Percentiles rank a stretch among this genome's conserved stretches.
Conservation (phyloP, 2,329 filamentous ascomycete genomes). For the Raffaelea ambrosiae region DNA sequence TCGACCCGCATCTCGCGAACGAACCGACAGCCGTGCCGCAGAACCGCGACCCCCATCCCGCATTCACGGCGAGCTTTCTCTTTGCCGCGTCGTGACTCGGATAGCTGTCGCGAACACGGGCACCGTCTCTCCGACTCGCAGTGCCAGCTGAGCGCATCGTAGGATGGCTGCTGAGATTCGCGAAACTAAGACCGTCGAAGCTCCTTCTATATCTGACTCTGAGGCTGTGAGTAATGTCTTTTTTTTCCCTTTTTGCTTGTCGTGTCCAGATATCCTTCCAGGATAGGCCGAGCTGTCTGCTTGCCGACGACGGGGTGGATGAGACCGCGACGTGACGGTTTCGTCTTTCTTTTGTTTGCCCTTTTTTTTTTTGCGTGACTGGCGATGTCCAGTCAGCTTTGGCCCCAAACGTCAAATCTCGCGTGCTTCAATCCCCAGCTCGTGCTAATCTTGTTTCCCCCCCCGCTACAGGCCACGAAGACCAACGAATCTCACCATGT, state of each 20-base stretch:
- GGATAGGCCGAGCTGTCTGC: no score
- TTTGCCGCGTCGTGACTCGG: conserved; percentile 9
- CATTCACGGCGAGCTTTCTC: conserved; percentile 8
- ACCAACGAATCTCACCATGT: conserved; percentile 37
- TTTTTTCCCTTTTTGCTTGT: no score
- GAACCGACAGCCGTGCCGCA: not conserved
- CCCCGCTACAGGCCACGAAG: conserved; percentile 25
- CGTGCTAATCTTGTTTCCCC: conserved; percentile 2
- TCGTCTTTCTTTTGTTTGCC: not conserved
- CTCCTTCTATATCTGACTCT: conserved; percentile 37
- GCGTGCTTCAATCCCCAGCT: no score
- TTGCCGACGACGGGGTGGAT: no score
- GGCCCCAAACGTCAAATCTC: no score
- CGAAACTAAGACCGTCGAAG: conserved; percentile 44
- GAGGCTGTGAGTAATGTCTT: conserved; percentile 32
- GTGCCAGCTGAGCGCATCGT: conserved; percentile 36
- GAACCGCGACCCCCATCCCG: not conserved
- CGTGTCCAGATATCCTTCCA: no score
- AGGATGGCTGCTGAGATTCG: conserved; percentile 58
- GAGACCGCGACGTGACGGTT: no score
- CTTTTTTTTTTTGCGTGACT: not conserved
- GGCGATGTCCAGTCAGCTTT: no score
- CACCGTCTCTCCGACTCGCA: conserved; percentile 9
- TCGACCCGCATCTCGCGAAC: not conserved
- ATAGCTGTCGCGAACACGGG: conserved; percentile 9